Base-by-base conservation (phyloP, 2,329 filamentous ascomycete genomes). In the Venturia carpophila region DNA sequence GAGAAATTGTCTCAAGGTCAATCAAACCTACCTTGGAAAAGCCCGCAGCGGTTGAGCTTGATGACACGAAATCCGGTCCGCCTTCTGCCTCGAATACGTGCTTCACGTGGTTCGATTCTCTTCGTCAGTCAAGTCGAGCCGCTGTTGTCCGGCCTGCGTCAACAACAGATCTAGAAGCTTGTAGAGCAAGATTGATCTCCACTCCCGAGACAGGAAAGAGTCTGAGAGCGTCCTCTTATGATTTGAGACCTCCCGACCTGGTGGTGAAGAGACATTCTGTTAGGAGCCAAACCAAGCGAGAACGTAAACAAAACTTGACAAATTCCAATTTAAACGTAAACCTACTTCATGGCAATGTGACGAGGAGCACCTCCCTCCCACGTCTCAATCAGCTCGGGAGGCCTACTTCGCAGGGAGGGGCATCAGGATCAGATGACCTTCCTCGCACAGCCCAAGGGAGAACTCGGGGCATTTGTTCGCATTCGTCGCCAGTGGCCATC, bases 91-190 rank as follows among this genome's bases (percentile, higher is more conserved):
- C 64, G 64, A 73, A 69, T 24, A 75, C 73, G 66, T 74, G 72
- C 69, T 72, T 75, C 64, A 75, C 77, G 0, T 79, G 77, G 77
- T 78, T 78, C 7, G 76, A 77, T 47, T 79, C 78, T 45, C 67
- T 71, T 60, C 70, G 68, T 58, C 61, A 65, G 61, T 67, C 70
- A 37, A 71, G 69, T 62, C 60, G 63, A 52, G 67, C 66, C 10
- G 68, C 17, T 52, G 30, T 42, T 45, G 39, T 27, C 24, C 42
- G 60, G 27, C 60, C 37, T 45, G 39, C 13, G 5, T 61, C 39
- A 24, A 21, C 60, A 13, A 27, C 39, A 21, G 21, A 61, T 39
- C 21, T 42, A 11, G 52, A 37, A 37, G 52, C 52, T 5, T 37
- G 37, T 58, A 10, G 27, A 58, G 30, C 5, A 34, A 58, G 13